Percentiles rank a stretch among this genome's conserved stretches.
phyloP scores from a whole-genome alignment of 176 grass and related monocot genomes.

The Metroxylon sagu region DNA sequence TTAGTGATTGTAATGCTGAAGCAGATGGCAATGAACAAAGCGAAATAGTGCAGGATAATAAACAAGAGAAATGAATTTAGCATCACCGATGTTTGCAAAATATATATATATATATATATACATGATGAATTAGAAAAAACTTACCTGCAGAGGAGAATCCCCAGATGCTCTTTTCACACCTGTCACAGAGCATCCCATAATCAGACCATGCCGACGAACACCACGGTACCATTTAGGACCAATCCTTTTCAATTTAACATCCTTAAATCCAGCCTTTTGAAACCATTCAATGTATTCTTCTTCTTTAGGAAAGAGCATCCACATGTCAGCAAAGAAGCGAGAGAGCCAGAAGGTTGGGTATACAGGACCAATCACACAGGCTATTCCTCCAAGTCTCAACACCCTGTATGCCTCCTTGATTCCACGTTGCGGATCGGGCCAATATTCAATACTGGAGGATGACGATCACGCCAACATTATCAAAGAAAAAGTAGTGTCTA shows the following conservation, averaged over 20 bases:
- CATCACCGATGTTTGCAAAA: too few species aligned
- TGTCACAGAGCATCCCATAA: constrained; percentile 89
- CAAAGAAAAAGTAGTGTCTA: not conserved
- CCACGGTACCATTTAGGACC: constrained; percentile 96
- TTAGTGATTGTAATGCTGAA: not conserved
- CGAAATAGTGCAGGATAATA: not conserved
- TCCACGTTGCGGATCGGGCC: constrained; percentile 81
- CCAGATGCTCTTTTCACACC: constrained; percentile 63
- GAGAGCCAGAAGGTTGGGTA: constrained; percentile 92
- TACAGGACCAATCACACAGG: constrained; percentile 79
- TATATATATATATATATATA: too few species aligned
- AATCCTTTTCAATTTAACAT: constrained; percentile 81
- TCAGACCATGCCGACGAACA: constrained; percentile 75
- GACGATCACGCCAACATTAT: constrained; percentile 5
- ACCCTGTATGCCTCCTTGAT: constrained; percentile 96
- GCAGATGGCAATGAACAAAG: not conserved
- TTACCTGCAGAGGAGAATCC: constrained; percentile 71
- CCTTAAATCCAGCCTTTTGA: constrained; percentile 75
- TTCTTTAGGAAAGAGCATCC: constrained; percentile 97
- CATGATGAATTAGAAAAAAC: not conserved
- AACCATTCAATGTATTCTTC: constrained; percentile 98
- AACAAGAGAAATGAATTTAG: too few species aligned
- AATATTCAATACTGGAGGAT: constrained; percentile 77
- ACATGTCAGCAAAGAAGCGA: constrained; percentile 84
- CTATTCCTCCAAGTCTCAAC: constrained; percentile 56